Conservation (phyloP, 495 filamentous ascomycete species). For the Penicillium daleae region DNA sequence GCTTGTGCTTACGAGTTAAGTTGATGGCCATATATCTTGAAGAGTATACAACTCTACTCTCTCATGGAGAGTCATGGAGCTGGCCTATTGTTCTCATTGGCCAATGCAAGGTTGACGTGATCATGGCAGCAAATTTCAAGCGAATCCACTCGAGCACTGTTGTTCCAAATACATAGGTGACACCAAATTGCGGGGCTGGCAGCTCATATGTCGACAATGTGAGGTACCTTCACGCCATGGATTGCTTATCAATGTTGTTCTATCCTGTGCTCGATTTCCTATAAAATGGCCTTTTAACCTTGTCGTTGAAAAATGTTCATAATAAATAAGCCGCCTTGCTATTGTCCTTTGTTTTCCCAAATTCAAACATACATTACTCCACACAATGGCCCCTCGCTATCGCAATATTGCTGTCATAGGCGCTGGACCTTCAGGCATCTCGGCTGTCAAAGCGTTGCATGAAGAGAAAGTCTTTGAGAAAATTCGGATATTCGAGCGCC, state of each 20-base stretch:
- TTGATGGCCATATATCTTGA: neutral
- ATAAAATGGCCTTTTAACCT: neutral
- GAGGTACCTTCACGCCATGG: neutral
- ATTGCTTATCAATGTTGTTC: neutral
- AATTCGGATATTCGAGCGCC: neutral
- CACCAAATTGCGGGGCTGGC: neutral
- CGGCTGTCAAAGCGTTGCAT: neutral
- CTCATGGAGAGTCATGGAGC: neutral
- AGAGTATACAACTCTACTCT: neutral
- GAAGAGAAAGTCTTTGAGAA: neutral
- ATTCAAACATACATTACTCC: neutral
- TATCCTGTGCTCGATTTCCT: neutral
- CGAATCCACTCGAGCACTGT: neutral
- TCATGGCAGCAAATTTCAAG: neutral
- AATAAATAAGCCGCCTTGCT: neutral
- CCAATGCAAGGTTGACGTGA: neutral
- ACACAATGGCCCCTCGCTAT: neutral
- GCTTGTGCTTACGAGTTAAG: too few relatives aligned
- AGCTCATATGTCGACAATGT: neutral
- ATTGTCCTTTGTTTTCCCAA: neutral
- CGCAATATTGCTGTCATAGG: neutral
- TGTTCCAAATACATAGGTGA: neutral
- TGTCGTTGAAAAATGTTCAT: neutral
- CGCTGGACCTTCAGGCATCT: neutral
- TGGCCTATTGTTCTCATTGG: neutral